These are phyloP conservation scores for Termitomyces sp. DNA, from an alignment of 768 basidiomycete genomes.

Conservation along the genomic window DNA sequence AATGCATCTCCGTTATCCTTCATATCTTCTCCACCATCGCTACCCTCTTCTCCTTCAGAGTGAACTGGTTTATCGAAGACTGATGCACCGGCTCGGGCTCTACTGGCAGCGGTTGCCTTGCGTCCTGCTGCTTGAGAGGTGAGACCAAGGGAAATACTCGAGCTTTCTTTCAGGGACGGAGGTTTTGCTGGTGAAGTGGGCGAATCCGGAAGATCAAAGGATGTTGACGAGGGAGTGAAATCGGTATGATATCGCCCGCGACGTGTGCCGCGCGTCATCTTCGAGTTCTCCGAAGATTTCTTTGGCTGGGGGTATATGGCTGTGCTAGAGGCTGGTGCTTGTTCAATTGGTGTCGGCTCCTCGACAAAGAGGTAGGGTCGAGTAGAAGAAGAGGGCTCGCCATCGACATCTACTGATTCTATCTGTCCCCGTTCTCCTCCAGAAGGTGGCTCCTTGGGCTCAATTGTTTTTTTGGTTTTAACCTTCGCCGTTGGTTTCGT, in stretches of 20 bases:
- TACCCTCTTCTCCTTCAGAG: constrained; percentile 17
- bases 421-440: constrained; percentile 15
- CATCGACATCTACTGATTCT: constrained; percentile 11
- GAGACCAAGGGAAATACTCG: constrained; percentile 7
- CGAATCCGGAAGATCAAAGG: constrained; percentile 11
- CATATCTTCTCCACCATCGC: constrained; percentile 17
- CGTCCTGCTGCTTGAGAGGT: constrained; percentile 3
- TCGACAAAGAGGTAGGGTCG: constrained; percentile 4
- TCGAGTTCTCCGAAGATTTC: constrained; percentile 1
- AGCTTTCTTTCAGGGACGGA: not conserved
- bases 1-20: constrained; percentile 64
- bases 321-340: not conserved
- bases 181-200: constrained; percentile 2
- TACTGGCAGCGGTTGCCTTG: constrained; percentile 30
- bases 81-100: constrained; percentile 54
- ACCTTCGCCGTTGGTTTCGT: constrained; percentile 18
- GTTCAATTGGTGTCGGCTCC: constrained; percentile 2
- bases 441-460: constrained; percentile 1
- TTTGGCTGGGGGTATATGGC: not conserved
- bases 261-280: constrained; percentile 24
- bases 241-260: constrained; percentile 52
- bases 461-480: constrained; percentile 15
- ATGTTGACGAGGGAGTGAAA: constrained; percentile 21
- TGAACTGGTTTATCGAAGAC: constrained; percentile 50
- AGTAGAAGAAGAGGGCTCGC: not conserved